Percentiles rank a stretch among this genome's conserved stretches.
These are phyloP conservation scores for Aspergillus ibericus DNA, from an alignment of 2,329 filamentous ascomycete genomes.

Conservation along the genomic window DNA sequence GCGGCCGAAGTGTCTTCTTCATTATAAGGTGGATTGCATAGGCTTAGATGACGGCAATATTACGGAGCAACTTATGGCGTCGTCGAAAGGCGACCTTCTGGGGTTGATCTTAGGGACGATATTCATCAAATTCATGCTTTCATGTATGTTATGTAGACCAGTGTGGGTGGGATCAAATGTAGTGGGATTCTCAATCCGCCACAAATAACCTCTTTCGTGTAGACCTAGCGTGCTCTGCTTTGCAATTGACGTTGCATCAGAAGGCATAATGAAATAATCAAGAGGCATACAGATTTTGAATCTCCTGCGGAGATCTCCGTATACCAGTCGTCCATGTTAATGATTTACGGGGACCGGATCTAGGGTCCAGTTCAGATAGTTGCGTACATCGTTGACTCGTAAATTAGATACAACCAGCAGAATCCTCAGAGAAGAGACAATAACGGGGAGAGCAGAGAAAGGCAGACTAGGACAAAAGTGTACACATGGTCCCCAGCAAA, in stretches of 20 bases:
- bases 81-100: too few relatives aligned
- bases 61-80: neutral
- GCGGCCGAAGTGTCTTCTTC: neutral
- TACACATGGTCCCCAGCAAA: slow-evolving; percentile 1
- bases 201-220: too few relatives aligned
- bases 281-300: too few relatives aligned
- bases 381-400: slow-evolving; percentile 13
- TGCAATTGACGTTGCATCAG: neutral
- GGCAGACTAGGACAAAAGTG: neutral
- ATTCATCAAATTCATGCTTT: neutral
- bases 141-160: neutral
- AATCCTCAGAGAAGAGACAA: neutral
- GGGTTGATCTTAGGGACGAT: neutral
- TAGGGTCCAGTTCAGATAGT: neutral
- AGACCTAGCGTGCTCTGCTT: neutral
- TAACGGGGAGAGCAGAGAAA: neutral
- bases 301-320: too few relatives aligned
- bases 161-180: neutral
- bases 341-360: neutral
- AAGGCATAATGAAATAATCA: neutral
- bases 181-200: neutral
- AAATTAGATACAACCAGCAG: slow-evolving; percentile 6
- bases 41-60: neutral
- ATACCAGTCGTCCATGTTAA: neutral
- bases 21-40: neutral